Evolutionary conservation across 208 protist genomes (phyloP).

Genomic region (Vickermania ingenoplastis): DNA sequence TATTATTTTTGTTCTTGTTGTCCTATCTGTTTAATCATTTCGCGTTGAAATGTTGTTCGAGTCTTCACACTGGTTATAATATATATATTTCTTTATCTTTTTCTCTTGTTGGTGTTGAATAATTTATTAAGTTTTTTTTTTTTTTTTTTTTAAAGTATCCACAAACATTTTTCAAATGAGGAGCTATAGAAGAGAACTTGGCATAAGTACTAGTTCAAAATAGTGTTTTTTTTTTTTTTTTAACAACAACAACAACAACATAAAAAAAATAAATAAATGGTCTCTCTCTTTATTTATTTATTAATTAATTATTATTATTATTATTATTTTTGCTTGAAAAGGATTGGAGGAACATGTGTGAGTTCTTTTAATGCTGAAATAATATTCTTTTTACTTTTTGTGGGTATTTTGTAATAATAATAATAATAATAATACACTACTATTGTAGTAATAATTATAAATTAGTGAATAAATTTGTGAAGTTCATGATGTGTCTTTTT

Average conservation of each 20-base stretch:
- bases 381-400: neutral
- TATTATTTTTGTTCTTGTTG: too few relatives aligned
- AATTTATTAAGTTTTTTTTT: neutral
- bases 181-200: too few relatives aligned
- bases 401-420: neutral
- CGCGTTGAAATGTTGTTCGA: too few relatives aligned
- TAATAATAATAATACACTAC: too few relatives aligned
- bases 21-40: too few relatives aligned
- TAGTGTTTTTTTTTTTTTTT: slow-evolving; percentile 12
- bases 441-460: neutral
- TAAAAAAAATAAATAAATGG: slow-evolving; percentile 8
- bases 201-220: slow-evolving; percentile 1
- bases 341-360: neutral
- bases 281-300: slow-evolving; percentile 1
- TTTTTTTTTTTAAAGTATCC: neutral
- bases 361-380: neutral
- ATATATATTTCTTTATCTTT: neutral
- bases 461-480: neutral
- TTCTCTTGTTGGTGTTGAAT: neutral
- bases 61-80: too few relatives aligned
- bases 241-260: neutral
- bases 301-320: neutral
- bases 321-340: neutral
- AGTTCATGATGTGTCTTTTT: neutral
- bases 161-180: neutral